Base-by-base conservation (phyloP, 257 asterid species). In the Lavandula angustifolia region DNA sequence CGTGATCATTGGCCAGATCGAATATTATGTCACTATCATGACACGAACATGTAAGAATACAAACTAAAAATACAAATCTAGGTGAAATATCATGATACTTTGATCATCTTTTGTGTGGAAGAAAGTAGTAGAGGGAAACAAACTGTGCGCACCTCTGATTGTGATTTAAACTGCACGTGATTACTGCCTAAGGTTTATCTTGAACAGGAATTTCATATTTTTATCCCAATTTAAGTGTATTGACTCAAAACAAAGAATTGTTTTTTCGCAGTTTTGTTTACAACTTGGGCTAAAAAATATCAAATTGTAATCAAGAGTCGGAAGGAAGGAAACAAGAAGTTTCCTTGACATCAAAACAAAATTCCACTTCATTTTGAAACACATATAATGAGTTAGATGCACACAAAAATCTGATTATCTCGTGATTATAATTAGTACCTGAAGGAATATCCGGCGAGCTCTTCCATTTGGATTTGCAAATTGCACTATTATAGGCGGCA, bases 391-490 rank as follows among this genome's bases (percentile, higher is more conserved):
- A 22, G 27, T 22, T 22, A 22, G 27, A 2, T 22, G 27, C 43
- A 8, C 0, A 6, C 43, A 5, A 38, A 8, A 8, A 38, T 9
- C 0, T 38, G 43, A 5, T 6, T 33, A 66, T 14, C 14, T 17
- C 8, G 13, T 9, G 11, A 9, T 1, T 2, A 4, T 41, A 13
- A 10, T 3, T 11, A 12, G 10, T 77, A 91, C 98, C 98, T 75
- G 98, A 85, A 2, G 98, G 91, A 56, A 89, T 84, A 54, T 84
- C 84, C 0, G 74, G 62, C 1, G 90, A 84, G 76, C 86, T 89
- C 59, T 51, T 87, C 98, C 98, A 92, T 71, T 89, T 92, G 34
- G 98, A 89, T 70, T 84, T 89, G 95, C 98, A 89, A 76, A 87
- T 85, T 7, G 90, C 91, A 46, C 87, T 67, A 47, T 89, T 72